Conservation (phyloP, 805 yeast species). For the Myxozyma sirexii region DNA sequence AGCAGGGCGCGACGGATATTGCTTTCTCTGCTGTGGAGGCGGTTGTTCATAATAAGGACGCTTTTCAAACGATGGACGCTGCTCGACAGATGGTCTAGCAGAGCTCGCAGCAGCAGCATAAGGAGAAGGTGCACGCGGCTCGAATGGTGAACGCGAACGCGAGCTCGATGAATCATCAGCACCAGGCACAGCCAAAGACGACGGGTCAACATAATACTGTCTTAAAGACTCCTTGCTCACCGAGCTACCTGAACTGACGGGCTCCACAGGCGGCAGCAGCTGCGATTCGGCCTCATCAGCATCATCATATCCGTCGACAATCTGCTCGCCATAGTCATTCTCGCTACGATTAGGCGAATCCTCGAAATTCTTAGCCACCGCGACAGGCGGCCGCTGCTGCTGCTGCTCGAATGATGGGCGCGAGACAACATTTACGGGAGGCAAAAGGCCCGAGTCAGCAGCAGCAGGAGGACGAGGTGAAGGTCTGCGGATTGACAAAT, state of each 20-base stretch:
- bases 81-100: neutral
- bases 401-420: neutral
- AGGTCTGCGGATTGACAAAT: slow-evolving; percentile 26
- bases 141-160: neutral
- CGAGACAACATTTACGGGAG: neutral
- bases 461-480: slow-evolving; percentile 11
- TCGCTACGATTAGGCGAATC: neutral
- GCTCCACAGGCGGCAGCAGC: neutral
- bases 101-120: neutral
- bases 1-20: neutral
- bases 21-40: neutral
- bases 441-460: neutral
- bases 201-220: neutral
- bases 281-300: slow-evolving; percentile 1
- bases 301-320: slow-evolving; percentile 13
- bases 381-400: neutral
- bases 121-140: neutral
- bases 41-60: neutral
- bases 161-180: neutral
- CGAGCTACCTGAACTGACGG: neutral
- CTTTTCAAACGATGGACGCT: neutral
- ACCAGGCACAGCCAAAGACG: neutral
- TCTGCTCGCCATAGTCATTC: slow-evolving; percentile 3
- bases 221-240: neutral
- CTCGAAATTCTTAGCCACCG: neutral